These are phyloP conservation scores for Trypanosoma brucei DNA, from an alignment of 208 protist species.

Conservation along the genomic window DNA sequence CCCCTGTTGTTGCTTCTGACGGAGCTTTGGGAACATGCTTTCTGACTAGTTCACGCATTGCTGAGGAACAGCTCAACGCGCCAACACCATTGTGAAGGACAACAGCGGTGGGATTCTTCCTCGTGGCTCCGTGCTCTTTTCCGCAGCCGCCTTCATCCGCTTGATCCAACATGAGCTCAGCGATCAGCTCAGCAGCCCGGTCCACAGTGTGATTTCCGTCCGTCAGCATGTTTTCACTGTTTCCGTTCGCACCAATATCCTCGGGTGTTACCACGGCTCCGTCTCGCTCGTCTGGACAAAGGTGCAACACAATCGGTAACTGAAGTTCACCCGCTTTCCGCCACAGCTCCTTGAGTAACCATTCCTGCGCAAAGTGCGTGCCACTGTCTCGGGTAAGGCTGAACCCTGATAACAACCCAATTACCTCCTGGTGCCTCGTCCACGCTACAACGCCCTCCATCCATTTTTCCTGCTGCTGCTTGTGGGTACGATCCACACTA, in stretches of 20 bases:
- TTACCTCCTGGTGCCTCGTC: constrained; percentile 40
- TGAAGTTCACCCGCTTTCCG: constrained; percentile 35
- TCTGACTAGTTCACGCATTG: constrained; percentile 44
- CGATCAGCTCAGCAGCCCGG: constrained; percentile 47
- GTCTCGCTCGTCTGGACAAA: constrained; percentile 20
- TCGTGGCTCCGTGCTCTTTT: not conserved
- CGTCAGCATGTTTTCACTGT: no score
- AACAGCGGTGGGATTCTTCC: constrained; percentile 33
- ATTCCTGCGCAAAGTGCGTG: constrained; percentile 80
- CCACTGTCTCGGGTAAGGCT: constrained; percentile 53
- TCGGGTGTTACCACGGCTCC: not conserved
- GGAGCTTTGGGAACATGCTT: constrained; percentile 2
- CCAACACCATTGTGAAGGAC: constrained; percentile 62
- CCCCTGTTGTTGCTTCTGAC: not conserved
- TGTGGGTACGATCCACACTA: constrained; percentile 74
- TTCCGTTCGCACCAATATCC: no score
- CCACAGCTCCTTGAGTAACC: constrained; percentile 43
- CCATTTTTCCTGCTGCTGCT: constrained; percentile 62
- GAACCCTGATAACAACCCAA: constrained; percentile 68
- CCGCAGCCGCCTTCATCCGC: not conserved
- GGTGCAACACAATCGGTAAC: constrained; percentile 59
- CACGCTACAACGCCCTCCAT: constrained; percentile 38
- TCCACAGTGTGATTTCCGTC: constrained; percentile 24
- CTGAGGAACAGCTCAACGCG: constrained; percentile 35
- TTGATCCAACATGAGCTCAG: constrained; percentile 33